Evolutionary conservation across 805 yeast genomes (phyloP), one percentile per base, ranked within the genome.

Genomic region (Metschnikowia cubensis): DNA sequence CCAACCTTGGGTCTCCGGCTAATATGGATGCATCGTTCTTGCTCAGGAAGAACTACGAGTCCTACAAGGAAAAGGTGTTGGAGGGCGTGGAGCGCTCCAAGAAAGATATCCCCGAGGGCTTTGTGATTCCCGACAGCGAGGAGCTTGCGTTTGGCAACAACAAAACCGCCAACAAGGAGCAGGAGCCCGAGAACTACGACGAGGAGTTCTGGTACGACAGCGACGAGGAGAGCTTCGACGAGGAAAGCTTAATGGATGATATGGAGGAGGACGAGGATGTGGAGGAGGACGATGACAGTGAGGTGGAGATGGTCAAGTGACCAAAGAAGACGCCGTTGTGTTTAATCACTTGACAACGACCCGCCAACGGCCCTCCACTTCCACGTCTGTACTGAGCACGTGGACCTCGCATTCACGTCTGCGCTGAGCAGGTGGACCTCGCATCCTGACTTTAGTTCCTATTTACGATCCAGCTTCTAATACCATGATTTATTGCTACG

Each of bases 1-100:
- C 98, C 48, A 92, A 92, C 70, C 85, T 88, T 51, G 81, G 83
- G 53, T 88, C 96, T 1, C 97, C 98, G 6, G 98, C 98, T 5
- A 92, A 92, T 67, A 91, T 92, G 45, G 98, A 92, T 67, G 98
- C 98, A 15, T 87, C 96, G 17, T 89, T 90, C 40, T 88, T 87
- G 59, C 90, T 89, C 80, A 79, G 96, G 61, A 89, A 87, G 61
- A 81, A 86, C 67, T 84, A 85, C 29, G 89, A 84, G 22, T 83
- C 80, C 42, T 92, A 89, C 71, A 81, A 81, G 65, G 82, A 79
- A 61, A 81, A 82, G 63, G 96, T 90, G 4, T 76, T 80, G 53
- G 81, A 84, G 60, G 96, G 89, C 61, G 97, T 90, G 31, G 89
- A 85, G 64, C 76, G 86, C 59, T 86, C 96, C 37, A 87, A 86